A percentile compares a stretch with the other conserved stretches of the same genome.
Conservation (phyloP, 768 basidiomycete genomes). For the Amanita thiersii region DNA sequence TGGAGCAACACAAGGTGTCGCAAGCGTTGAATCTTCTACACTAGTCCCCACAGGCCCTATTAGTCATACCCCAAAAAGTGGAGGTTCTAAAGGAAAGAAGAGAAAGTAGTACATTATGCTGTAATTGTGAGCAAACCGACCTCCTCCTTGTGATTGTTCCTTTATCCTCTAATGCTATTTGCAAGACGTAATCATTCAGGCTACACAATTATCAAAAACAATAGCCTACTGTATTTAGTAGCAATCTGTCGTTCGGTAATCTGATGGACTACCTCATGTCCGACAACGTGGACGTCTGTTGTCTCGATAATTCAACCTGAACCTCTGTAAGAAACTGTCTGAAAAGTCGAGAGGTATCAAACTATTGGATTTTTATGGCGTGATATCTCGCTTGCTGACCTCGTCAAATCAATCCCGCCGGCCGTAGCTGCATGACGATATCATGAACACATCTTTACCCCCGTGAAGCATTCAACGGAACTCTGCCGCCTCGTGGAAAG, state of each 20-base stretch:
- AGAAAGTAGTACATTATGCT: constrained; percentile 37
- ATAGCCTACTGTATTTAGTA: neutral
- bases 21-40: constrained; percentile 28
- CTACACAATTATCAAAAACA: constrained; percentile 3
- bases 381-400: too few species aligned
- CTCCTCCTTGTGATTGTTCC: neutral
- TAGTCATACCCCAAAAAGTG: constrained; percentile 25
- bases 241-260: neutral
- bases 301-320: neutral
- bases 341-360: too few species aligned
- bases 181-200: constrained; percentile 7
- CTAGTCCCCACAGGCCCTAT: constrained; percentile 19
- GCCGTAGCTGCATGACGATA: too few species aligned
- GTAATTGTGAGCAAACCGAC: neutral
- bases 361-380: too few species aligned
- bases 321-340: neutral
- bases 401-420: too few species aligned
- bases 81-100: constrained; percentile 57
- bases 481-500: constrained; percentile 6
- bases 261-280: constrained; percentile 1
- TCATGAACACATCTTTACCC: too few species aligned
- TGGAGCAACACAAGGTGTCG: constrained; percentile 66
- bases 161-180: neutral
- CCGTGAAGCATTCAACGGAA: too few species aligned
- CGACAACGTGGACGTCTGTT: neutral